Evolutionary conservation across 345 rosid genomes (phyloP), one percentile per base, ranked within the genome.

Genomic region (Geranium rotundifolium): DNA sequence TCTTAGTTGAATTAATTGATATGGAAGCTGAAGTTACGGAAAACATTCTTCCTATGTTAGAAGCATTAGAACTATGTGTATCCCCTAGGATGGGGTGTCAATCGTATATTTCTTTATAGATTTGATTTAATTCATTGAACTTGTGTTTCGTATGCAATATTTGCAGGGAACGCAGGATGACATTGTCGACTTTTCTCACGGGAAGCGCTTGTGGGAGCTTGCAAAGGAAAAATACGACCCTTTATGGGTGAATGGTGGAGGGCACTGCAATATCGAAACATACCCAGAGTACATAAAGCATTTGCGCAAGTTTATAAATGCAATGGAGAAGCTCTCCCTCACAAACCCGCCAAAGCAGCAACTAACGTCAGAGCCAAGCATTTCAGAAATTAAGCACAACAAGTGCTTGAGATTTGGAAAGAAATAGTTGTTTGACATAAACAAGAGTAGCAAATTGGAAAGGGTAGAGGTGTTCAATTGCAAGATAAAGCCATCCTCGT

Each of bases 241-340:
- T 1, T 72, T 93, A 63, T 90, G 99, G 99, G 86, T 93, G 58
- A 88, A 88, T 69, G 96, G 97, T n/a, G 99, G 97, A 5, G 96
- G 97, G 20, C 99, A 93, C 66, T 90, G 99, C 80, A 88, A 90
- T 80, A 89, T 93, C 1, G 99, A 93, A 82, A 88, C 92, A 5
- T 88, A 81, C 46, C 99, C 99, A 0, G 97, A 90, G 68, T 93
- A 86, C 78, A 93, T 93, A 41, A 86, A 82, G 67, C 97, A 93
- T 73, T 69, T 93, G 52, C 80, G 90, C 39, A 85, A 82, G 79
- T 93, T 79, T 78, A 65, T 90, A 31, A 90, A 81, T 56, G 84
- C 96, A 0, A 88, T 93, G 97, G 99, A 90, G 92, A 90, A 84
- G 71, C 82, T 90, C 64, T 72, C 85, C 13, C 59, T 82, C 46